Evolutionary conservation across 2,329 filamentous ascomycete species (phyloP).

Genomic region (Cladophialophora exuberans): DNA sequence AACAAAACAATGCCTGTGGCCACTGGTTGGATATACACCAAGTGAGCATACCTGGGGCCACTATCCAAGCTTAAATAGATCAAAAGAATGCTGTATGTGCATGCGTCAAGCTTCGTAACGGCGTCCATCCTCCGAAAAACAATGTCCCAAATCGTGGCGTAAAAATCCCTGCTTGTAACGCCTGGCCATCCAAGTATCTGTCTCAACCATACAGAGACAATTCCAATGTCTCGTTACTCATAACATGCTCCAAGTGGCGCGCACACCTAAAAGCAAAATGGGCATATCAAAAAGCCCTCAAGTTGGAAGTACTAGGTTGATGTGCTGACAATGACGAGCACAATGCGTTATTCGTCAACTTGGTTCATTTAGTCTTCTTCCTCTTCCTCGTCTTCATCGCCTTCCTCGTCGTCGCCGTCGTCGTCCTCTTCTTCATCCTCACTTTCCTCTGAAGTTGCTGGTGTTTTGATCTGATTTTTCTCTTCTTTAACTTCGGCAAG

Average conservation of each 20-base stretch:
- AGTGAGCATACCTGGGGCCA: too few species aligned
- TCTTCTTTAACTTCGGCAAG: constrained; percentile 16
- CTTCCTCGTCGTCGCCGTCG: neutral
- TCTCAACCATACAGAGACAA: neutral
- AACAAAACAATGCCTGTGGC: too few species aligned
- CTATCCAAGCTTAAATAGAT: too few species aligned
- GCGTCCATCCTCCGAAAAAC: neutral
- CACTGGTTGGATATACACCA: too few species aligned
- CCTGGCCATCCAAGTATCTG: neutral
- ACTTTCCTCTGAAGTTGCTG: constrained; percentile 20
- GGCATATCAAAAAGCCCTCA: neutral
- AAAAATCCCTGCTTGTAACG: neutral
- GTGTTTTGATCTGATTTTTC: constrained; percentile 11
- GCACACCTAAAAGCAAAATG: neutral
- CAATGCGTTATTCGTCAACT: neutral
- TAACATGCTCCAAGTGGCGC: neutral
- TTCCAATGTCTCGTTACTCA: neutral
- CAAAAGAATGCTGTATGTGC: too few species aligned
- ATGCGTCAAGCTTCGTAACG: constrained; percentile 8
- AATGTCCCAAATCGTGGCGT: neutral
- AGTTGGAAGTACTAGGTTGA: neutral
- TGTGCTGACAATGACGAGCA: neutral
- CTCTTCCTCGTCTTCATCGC: neutral
- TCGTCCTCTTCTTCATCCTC: neutral
- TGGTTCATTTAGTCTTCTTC: constrained; percentile 11